Evolutionary conservation across 1,139 yeast genomes (phyloP).

Genomic region (Sporopachydermia cereana): DNA sequence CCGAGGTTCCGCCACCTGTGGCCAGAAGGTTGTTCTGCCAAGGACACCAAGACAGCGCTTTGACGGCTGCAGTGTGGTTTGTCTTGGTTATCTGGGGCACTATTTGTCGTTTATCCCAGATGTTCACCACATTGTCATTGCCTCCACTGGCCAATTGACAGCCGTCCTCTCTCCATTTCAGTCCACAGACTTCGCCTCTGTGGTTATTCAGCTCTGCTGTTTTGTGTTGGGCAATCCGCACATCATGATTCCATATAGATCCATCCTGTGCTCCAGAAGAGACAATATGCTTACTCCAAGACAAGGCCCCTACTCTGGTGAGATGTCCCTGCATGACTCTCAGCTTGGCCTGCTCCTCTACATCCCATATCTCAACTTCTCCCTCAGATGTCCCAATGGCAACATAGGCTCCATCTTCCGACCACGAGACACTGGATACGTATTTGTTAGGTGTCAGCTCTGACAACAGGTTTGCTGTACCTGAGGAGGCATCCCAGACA

Average conservation of each 20-base stretch:
- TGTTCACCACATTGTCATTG: constrained; percentile 83
- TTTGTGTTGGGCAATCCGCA: constrained; percentile 73
- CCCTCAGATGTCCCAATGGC: constrained; percentile 85
- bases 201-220: constrained; percentile 52
- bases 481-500: constrained; percentile 86
- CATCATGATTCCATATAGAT: constrained; percentile 80
- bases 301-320: constrained; percentile 71
- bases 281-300: constrained; percentile 76
- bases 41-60: constrained; percentile 95
- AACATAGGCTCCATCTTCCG: constrained; percentile 80
- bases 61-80: constrained; percentile 87
- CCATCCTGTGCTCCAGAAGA: constrained; percentile 83
- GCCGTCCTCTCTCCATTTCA: constrained; percentile 80
- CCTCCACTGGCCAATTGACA: constrained; percentile 86
- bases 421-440: constrained; percentile 80
- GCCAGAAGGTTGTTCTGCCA: constrained; percentile 73
- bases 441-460: constrained; percentile 32
- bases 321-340: constrained; percentile 68
- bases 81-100: constrained; percentile 67
- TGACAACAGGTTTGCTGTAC: constrained; percentile 62
- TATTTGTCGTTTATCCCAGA: constrained; percentile 78
- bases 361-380: constrained; percentile 86
- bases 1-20: constrained; percentile 94
- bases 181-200: constrained; percentile 86
- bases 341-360: constrained; percentile 59